phyloP scores from a whole-genome alignment of 2,329 filamentous ascomycete genomes.

The Diaporthe destruens region DNA sequence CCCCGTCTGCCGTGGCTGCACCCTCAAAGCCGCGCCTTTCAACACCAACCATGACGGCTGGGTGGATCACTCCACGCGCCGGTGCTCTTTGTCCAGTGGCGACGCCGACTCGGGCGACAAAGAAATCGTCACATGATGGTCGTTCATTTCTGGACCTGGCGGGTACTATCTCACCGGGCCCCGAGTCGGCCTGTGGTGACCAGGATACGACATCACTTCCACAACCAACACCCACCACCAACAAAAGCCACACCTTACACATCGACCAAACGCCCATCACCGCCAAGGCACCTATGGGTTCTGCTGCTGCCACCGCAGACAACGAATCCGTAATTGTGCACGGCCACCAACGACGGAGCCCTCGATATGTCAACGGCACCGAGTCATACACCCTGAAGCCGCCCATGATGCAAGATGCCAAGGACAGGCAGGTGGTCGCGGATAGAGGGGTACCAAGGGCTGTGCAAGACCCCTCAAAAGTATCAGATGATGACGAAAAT shows the following conservation, averaged over 20 bases:
- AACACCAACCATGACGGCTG: slow-evolving; percentile 32
- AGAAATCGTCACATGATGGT: slow-evolving; percentile 35
- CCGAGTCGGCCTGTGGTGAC: slow-evolving; percentile 5
- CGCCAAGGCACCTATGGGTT: slow-evolving; percentile 27
- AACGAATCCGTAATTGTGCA: slow-evolving; percentile 1
- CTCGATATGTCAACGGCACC: slow-evolving; percentile 26
- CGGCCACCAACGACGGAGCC: slow-evolving; percentile 12
- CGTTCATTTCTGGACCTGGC: slow-evolving; percentile 24
- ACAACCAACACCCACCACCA: slow-evolving; percentile 27
- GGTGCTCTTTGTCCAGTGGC: slow-evolving; percentile 29
- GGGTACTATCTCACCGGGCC: slow-evolving; percentile 12
- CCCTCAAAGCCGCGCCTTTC: slow-evolving; percentile 43
- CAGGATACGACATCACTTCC: slow-evolving; percentile 24
- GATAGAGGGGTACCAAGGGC: background rate
- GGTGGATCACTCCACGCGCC: slow-evolving; percentile 22
- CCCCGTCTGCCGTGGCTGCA: slow-evolving; percentile 14
- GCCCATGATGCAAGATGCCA: slow-evolving; percentile 19
- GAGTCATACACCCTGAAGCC: slow-evolving; percentile 34
- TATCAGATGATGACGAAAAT: slow-evolving; percentile 29
- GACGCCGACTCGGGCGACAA: slow-evolving; percentile 35
- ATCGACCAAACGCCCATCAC: slow-evolving; percentile 32
- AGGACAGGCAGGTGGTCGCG: slow-evolving; percentile 14
- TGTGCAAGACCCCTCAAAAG: slow-evolving; percentile 22
- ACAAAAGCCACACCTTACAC: background rate
- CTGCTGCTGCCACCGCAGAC: background rate